Base-by-base conservation (phyloP, 169 alveolate species). In the Cyclospora cayetanensis region DNA sequence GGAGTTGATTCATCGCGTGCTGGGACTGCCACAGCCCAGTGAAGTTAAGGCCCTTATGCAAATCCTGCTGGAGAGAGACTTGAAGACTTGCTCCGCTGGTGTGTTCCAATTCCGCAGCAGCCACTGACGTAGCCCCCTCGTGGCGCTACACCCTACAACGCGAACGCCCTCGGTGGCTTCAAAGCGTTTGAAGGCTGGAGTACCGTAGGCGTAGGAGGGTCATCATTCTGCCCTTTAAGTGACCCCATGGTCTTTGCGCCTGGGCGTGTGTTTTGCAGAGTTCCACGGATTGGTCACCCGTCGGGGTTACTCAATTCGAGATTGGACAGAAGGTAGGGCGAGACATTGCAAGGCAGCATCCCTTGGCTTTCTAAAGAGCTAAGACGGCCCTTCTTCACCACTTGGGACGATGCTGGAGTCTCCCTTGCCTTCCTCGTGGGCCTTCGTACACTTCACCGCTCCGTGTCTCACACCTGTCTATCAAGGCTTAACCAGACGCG, bases 1-100 rank as follows among this genome's bases (percentile, higher is more conserved):
- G 74, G 92, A 87, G 55, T n/a, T 53, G 65, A 86, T 87, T 18
- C 92, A 87, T 53, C 92, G 92, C 39, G 76, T 77, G 18, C 86
- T 87, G n/a, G 92, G 92, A 31, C 35, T 50, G 22, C 92, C 92
- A 9, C 92, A 35, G 42, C 92, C 92, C n/a, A 65, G 74, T 27
- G 92, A 87, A 46, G 92, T 87, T 4, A 70, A 43, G 27, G 35
- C 60, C 68, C 31, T 87, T 34, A 42, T 87, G 85, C 85, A 74
- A 41, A 25, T 41, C 11, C 85, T 74, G 65, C 25, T 74, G 43
- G 85, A 74, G 85, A 74, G 42, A 63, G 85, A 74, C 55, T 39
- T 74, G 39, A 4, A 39, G 25, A 42, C 85, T 15, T 74, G 85
- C 55, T 74, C 85, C 42, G 37, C 63, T 41, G 85, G 85, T 74